Percentiles rank a stretch among this genome's conserved stretches.
Conservation (phyloP, 164 flowering plant species). For the Protea cynaroides region DNA sequence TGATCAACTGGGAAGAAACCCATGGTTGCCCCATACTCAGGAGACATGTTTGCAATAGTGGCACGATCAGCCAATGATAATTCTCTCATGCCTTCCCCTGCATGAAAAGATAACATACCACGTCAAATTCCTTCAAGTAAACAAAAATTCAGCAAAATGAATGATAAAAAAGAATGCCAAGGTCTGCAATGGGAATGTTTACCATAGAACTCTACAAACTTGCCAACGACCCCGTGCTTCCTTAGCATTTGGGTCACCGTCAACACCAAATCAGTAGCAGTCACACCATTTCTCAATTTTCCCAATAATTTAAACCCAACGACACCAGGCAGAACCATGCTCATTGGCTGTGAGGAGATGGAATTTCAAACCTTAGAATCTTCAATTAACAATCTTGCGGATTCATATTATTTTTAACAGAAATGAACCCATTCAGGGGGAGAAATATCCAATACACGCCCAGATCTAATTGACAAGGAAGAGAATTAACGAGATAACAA, state of each 20-base stretch:
- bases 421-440: no score
- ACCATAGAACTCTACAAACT: constrained; percentile 96
- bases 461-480: no score
- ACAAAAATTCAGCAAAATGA: background rate
- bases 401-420: no score
- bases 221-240: constrained; percentile 94
- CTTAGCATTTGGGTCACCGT: constrained; percentile 93
- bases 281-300: constrained; percentile 73
- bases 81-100: constrained; percentile 82
- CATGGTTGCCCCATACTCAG: constrained; percentile 99
- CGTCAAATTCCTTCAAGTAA: background rate
- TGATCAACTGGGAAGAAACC: constrained; percentile 97
- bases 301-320: constrained; percentile 87
- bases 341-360: constrained; percentile 69
- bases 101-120: constrained; percentile 9
- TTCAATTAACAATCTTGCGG: background rate
- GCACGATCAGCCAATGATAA: constrained; percentile 90
- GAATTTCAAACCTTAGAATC: background rate
- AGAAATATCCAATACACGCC: no score
- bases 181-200: no score
- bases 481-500: no score
- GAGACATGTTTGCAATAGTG: constrained; percentile 95
- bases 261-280: constrained; percentile 92
- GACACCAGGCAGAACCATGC: constrained; percentile 97
- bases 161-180: background rate